phyloP scores from a whole-genome alignment of 2,329 filamentous ascomycete species.

The Colletotrichum sp. region DNA sequence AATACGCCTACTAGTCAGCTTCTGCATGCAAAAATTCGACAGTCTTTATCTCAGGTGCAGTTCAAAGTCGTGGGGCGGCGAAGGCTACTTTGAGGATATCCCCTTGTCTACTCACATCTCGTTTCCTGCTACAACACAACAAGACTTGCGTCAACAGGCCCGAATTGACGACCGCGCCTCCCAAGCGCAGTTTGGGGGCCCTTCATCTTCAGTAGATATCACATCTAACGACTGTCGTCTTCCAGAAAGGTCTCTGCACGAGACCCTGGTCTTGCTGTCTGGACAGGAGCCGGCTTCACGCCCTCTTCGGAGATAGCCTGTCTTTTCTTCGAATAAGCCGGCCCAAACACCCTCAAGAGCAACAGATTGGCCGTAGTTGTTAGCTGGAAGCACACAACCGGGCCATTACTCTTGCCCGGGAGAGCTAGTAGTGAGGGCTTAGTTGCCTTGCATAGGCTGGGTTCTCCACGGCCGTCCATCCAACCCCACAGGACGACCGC shows the following conservation, averaged over 20 bases:
- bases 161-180: neutral
- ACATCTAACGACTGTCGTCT: slow-evolving; percentile 4
- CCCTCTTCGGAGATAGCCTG: slow-evolving; percentile 13
- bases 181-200: neutral
- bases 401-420: neutral
- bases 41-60: neutral
- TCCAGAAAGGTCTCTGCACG: slow-evolving; percentile 16
- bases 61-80: neutral
- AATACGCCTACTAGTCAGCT: neutral
- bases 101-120: neutral
- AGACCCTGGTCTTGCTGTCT: slow-evolving; percentile 7
- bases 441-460: slow-evolving; percentile 6
- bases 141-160: slow-evolving; percentile 11
- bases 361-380: neutral
- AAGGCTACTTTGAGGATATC: neutral
- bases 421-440: slow-evolving; percentile 4
- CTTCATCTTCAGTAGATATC: neutral
- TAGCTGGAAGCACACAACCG: neutral
- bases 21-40: neutral
- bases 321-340: neutral
- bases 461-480: slow-evolving; percentile 19
- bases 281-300: neutral
- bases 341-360: neutral
- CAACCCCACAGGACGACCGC: slow-evolving; percentile 17
- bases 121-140: neutral